Evolutionary conservation across 495 filamentous ascomycete species (phyloP), one percentile per base, ranked within the genome.

Genomic region (Aspergillus saccharolyticus): DNA sequence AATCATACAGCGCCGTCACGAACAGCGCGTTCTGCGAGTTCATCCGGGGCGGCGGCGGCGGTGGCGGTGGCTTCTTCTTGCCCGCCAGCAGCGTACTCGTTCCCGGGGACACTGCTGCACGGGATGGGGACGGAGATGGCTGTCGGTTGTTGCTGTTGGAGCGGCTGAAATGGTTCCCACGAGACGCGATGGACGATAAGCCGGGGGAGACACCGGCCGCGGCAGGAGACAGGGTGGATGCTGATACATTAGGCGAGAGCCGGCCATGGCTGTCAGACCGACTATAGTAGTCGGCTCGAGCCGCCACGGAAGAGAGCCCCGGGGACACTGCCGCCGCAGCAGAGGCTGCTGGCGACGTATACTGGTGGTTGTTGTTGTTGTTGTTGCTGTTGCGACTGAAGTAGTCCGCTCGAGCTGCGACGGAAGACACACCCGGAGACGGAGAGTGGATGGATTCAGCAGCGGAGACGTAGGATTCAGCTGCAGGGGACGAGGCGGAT

Each of bases 1-100:
- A 97, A 51, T 86, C 79, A 71, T 90, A 97, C 61, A 91, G 70
- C 3, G 93, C 93, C 1, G 86, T 85, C 10, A 96, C 91, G 61
- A 79, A 96, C 21, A 82, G 68, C 2, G 75, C 83, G 12, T 44
- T 56, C 15, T 51, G 24, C 6, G 55, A 59, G 4, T 44, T 53
- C 20, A 70, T 62, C 6, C 63, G 69, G 1, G 82, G 80, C 12
- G 77, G 78, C 1, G 89, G 89, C 7, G 91, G 89, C 0, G 89
- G 89, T 1, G 87, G 89, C 47, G 83, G 83, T 72, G 87, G 88
- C 73, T 87, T 88, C 65, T 81, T 84, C 44, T 74, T 79, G 15
- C 69, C 61, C 0, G 74, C 25, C 10, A 30, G 25, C 25, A 30
- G 25, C 25, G 25, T 39, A 39, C 33, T 12, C 33, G 33, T 12